Base-by-base conservation (phyloP, 257 asterid species). In the Hygrophila difformis region DNA sequence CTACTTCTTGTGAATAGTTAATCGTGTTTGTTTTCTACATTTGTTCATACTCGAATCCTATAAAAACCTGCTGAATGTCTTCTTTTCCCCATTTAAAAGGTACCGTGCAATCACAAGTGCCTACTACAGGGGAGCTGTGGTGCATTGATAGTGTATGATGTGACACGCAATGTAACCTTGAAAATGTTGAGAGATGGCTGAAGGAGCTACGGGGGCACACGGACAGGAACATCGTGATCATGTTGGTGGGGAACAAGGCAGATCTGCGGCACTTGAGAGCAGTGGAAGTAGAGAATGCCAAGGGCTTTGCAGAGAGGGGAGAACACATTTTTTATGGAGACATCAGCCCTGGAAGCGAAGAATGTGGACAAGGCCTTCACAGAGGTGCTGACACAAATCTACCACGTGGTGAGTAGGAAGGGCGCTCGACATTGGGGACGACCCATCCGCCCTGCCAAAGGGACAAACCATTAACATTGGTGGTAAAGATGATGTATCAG, bases 331-430 rank as follows among this genome's bases (percentile, higher is more conserved):
- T 81, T 84, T 84, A 81, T 84, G 87, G 95, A 84, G 37, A 84
- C 95, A 2, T 84, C 93, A 1, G 93, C 95, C 3, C 65, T 81
- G 2, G 93, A 84, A 51, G 81, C 93, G 20, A 21, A 81, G 35
- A 84, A 84, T 23, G 87, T 84, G 5, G 95, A 84, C 48, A 69
- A 70, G 1, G 89, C 93, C 2, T 84, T 84, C 65, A 81, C 95
- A 0, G 87, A 84, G 54, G 95, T 84, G 15, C 67, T 84, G 44
- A 68, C 89, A 1, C 88, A 73, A 56, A 84, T 84, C 57, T 77
- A 84, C 56, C 79, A 78, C 10, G 84, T 75, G 6, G 87, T 76
- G 0, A 68, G 93, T 60, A 56, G 72, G 62, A 81, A 76, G 67
- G n/a, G 80, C 84, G 4, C 82, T 84, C 5, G 93, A 84, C 42